phyloP scores from a whole-genome alignment of 306 rosid species.

The Senna tora region DNA sequence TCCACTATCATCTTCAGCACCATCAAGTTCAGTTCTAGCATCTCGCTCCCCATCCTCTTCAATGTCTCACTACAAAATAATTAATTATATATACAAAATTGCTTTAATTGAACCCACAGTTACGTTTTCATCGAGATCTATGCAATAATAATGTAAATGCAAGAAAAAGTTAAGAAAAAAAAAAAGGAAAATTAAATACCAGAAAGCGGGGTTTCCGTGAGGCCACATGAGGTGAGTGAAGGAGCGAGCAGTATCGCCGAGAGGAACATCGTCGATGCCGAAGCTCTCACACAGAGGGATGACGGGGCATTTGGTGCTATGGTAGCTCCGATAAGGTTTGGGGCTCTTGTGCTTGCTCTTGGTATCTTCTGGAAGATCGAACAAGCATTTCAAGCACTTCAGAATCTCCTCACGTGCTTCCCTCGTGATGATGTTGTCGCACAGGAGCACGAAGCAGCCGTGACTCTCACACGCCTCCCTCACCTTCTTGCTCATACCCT shows the following conservation, averaged over 20 bases:
- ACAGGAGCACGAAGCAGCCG: conserved; percentile 38
- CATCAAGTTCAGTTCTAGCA: conserved; percentile 34
- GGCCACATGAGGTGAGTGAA: conserved; percentile 68
- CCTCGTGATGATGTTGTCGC: conserved; percentile 16
- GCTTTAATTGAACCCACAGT: too few relatives aligned
- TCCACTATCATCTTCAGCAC: conserved; percentile 49
- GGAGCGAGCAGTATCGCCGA: conserved; percentile 6
- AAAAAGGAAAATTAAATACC: conserved; percentile 25
- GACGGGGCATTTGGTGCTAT: conserved; percentile 6
- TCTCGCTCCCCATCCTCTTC: conserved; percentile 38
- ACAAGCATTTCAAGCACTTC: conserved; percentile 40
- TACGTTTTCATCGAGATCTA: too few relatives aligned
- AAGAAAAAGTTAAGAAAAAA: too few relatives aligned
- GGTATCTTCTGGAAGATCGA: conserved; percentile 58
- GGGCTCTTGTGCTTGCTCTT: conserved; percentile 40
- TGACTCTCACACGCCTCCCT: conserved; percentile 52
- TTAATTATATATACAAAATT: too few relatives aligned
- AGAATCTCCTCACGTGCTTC: conserved; percentile 38
- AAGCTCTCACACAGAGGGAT: conserved; percentile 51
- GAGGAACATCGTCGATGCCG: conserved; percentile 44
- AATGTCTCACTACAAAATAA: conserved; percentile 42
- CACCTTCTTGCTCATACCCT: conserved; percentile 45
- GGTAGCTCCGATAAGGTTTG: conserved; percentile 49
- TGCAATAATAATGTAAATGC: too few relatives aligned
- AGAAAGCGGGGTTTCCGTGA: conserved; percentile 48